Evolutionary conservation across 73 alveolate species (phyloP).

Genomic region (Paramecium sonneborni): DNA sequence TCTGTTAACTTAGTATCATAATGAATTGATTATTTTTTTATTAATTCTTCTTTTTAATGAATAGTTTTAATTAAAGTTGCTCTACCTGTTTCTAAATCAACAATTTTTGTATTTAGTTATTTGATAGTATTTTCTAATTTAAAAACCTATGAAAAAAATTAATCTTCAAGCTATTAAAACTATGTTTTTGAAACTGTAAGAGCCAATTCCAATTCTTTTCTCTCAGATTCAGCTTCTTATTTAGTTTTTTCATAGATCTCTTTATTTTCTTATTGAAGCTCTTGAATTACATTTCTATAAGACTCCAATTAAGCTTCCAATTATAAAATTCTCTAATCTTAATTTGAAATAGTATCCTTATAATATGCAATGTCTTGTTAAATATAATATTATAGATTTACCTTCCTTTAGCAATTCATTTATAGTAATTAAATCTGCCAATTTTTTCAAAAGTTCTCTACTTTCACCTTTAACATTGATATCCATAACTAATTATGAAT

Average conservation of each 20-base stretch:
- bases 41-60: not conserved
- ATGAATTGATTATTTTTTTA: not conserved
- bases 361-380: not conserved
- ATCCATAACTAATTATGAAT: not conserved
- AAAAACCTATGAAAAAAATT: not conserved
- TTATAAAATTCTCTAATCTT: not conserved
- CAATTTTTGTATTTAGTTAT: not conserved
- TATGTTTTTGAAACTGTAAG: not conserved
- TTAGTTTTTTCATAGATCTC: not conserved
- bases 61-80: not conserved
- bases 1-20: not conserved
- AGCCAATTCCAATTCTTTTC: not conserved
- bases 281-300: not conserved
- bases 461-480: not conserved
- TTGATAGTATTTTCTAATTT: not conserved
- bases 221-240: not conserved
- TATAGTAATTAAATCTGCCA: not conserved
- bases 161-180: not conserved
- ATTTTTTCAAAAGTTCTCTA: slow-evolving; percentile 1
- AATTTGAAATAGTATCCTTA: not conserved
- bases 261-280: not conserved
- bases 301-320: not conserved
- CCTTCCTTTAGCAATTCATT: not conserved
- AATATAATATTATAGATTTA: not conserved
- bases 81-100: not conserved